Conservation (phyloP, 345 rosid species). For the Eucalyptus melliodora region DNA sequence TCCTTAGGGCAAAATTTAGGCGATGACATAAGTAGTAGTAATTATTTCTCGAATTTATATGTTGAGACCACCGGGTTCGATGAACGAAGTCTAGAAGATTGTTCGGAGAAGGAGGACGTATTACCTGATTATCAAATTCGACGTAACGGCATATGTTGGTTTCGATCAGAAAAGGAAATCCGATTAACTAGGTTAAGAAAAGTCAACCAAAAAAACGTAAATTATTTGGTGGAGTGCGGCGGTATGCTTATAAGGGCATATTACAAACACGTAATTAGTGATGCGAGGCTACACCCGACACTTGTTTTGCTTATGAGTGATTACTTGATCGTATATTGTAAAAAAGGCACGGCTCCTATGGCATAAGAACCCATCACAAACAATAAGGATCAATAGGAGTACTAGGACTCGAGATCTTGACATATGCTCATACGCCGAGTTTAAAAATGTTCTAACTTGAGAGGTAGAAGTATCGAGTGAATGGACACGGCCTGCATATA, state of each 20-base stretch:
- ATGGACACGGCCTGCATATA: accelerated
- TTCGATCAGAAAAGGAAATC: background rate
- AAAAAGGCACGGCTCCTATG: background rate
- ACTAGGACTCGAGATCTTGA: background rate
- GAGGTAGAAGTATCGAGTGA: background rate
- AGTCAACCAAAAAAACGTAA: background rate
- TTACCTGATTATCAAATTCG: background rate
- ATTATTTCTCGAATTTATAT: background rate
- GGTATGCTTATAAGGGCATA: background rate
- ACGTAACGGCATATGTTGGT: background rate
- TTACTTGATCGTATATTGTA: accelerated
- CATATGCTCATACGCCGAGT: accelerated
- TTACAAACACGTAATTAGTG: background rate
- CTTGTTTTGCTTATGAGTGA: background rate
- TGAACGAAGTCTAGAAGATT: background rate
- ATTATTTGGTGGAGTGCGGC: background rate
- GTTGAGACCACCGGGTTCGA: background rate
- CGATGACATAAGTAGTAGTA: background rate
- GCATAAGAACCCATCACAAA: background rate
- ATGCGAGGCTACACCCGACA: background rate
- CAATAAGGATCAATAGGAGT: background rate
- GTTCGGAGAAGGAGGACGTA: background rate
- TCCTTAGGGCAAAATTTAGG: background rate
- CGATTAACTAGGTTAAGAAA: background rate
- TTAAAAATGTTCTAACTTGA: background rate